Conservation (phyloP, 2,329 filamentous ascomycete genomes). For the Dryadomyces sulphureus region DNA sequence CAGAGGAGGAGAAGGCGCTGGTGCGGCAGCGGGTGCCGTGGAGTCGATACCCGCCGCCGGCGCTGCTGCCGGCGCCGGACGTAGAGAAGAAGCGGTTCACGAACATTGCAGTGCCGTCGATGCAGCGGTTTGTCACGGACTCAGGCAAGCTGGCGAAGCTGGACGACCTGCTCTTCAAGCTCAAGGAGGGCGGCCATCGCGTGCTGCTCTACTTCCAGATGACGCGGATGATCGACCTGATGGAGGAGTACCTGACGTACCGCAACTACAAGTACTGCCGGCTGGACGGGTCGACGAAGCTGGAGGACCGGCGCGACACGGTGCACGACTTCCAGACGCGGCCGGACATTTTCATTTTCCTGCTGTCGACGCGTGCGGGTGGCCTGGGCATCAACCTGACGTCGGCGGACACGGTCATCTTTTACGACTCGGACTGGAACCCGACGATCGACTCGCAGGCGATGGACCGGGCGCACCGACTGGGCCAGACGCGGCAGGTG, state of each 20-base stretch:
- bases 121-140: slow-evolving; percentile 95
- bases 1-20: slow-evolving; percentile 56
- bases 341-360: slow-evolving; percentile 91
- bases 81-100: slow-evolving; percentile 76
- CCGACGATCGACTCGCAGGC: slow-evolving; percentile 97
- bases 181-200: slow-evolving; percentile 86
- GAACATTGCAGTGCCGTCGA: slow-evolving; percentile 84
- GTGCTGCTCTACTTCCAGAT: slow-evolving; percentile 99
- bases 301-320: slow-evolving; percentile 92
- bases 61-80: slow-evolving; percentile 62
- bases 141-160: slow-evolving; percentile 90
- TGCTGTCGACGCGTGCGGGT: slow-evolving; percentile 89
- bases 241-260: slow-evolving; percentile 98
- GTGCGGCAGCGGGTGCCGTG: slow-evolving; percentile 58
- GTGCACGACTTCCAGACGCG: slow-evolving; percentile 93
- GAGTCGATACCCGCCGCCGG: slow-evolving; percentile 44
- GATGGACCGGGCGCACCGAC: slow-evolving; percentile 96
- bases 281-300: slow-evolving; percentile 88
- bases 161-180: slow-evolving; percentile 70
- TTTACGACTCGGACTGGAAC: slow-evolving; percentile 99
- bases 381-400: slow-evolving; percentile 97
- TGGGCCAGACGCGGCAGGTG: slow-evolving; percentile 89
- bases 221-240: slow-evolving; percentile 98
- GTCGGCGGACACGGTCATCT: slow-evolving; percentile 93
- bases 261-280: slow-evolving; percentile 98